Evolutionary conservation across 2,329 filamentous ascomycete species (phyloP).

Genomic region (Penicillium brasilianum): DNA sequence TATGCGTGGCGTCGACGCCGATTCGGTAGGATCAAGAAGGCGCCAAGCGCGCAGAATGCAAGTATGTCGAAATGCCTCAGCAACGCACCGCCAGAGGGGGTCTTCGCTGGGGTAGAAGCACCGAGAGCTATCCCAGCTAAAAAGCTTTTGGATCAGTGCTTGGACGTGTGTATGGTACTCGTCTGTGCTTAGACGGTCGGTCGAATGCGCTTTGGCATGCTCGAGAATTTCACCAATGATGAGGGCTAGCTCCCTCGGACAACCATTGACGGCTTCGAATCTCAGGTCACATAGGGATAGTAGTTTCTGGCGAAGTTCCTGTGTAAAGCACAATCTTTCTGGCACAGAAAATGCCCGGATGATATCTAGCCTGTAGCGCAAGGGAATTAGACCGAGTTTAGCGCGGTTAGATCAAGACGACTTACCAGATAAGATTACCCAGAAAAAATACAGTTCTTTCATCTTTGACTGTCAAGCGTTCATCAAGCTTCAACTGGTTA

Average conservation of each 20-base stretch:
- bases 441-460: slow-evolving; percentile 38
- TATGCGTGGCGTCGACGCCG: slow-evolving; percentile 29
- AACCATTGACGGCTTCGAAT: slow-evolving; percentile 40
- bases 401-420: background rate
- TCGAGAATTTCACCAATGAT: slow-evolving; percentile 36
- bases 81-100: slow-evolving; percentile 32
- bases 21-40: slow-evolving; percentile 29
- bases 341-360: slow-evolving; percentile 37
- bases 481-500: slow-evolving; percentile 32
- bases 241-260: slow-evolving; percentile 37
- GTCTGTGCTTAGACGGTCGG: slow-evolving; percentile 15
- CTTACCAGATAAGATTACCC: slow-evolving; percentile 38
- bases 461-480: slow-evolving; percentile 30
- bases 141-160: slow-evolving; percentile 25
- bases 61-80: slow-evolving; percentile 35
- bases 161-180: slow-evolving; percentile 13
- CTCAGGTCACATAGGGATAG: slow-evolving; percentile 30
- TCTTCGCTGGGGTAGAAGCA: slow-evolving; percentile 33
- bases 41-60: slow-evolving; percentile 38
- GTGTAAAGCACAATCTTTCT: slow-evolving; percentile 36
- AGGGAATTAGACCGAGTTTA: background rate
- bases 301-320: slow-evolving; percentile 34
- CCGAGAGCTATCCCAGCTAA: slow-evolving; percentile 28
- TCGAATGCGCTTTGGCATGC: slow-evolving; percentile 33
- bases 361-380: slow-evolving; percentile 36